Percentiles rank a stretch among this genome's conserved stretches.
Conservation (phyloP, 805 yeast species). For the Metschnikowia cubensis region DNA sequence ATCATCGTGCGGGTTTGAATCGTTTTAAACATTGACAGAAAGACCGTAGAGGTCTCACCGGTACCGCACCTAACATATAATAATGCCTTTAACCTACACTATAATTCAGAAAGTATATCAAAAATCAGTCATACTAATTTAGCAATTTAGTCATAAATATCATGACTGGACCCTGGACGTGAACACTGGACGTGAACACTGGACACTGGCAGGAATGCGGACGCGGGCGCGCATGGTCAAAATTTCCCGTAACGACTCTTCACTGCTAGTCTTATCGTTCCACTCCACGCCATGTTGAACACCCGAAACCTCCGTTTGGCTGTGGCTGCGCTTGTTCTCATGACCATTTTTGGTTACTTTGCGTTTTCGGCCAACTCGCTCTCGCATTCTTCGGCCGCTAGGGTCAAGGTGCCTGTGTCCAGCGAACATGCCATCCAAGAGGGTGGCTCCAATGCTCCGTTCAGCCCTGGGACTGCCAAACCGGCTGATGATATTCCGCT, state of each 20-base stretch:
- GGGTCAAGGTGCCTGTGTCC: conserved; percentile 19
- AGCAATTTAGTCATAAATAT: no score
- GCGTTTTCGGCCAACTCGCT: conserved; percentile 41
- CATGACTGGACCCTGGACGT: no score
- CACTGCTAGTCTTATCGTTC: no score
- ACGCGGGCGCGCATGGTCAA: neutral
- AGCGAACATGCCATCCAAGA: conserved; percentile 12
- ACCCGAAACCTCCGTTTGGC: conserved; percentile 51
- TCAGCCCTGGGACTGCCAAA: neutral
- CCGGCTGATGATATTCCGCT: neutral
- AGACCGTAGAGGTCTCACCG: no score
- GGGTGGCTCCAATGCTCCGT: conserved; percentile 4
- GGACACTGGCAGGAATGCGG: no score
- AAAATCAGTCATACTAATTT: no score
- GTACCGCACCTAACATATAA: no score
- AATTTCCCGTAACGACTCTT: neutral
- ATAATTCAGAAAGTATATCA: no score
- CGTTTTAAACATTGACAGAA: no score
- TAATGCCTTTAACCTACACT: no score
- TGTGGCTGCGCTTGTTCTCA: conserved; percentile 47
- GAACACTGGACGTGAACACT: no score
- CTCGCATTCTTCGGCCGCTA: conserved; percentile 26
- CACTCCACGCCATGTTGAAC: conserved; percentile 26
- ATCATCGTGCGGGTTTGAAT: no score
- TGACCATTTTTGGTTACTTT: conserved; percentile 48